phyloP scores from a whole-genome alignment of 2,329 filamentous ascomycete genomes.

The Stenocarpella maydis region DNA sequence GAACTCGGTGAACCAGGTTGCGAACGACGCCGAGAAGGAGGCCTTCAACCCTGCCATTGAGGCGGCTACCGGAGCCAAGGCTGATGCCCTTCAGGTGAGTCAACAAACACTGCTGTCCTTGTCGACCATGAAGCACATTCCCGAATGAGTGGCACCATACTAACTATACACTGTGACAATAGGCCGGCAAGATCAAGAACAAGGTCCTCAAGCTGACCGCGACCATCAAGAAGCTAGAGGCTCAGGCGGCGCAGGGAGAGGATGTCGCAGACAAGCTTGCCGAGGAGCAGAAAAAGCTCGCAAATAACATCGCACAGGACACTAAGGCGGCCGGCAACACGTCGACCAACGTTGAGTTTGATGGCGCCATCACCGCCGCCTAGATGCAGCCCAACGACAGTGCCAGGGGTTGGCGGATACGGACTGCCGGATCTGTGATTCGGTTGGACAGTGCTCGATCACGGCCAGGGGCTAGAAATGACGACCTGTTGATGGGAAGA shows the following conservation, averaged over 20 bases:
- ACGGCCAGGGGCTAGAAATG: constrained; percentile 22
- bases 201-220: constrained; percentile 58
- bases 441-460: constrained; percentile 5
- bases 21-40: constrained; percentile 54
- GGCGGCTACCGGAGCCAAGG: constrained; percentile 47
- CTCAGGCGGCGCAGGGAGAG: constrained; percentile 54
- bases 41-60: constrained; percentile 57
- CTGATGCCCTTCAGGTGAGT: constrained; percentile 50
- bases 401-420: not conserved
- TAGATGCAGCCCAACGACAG: not conserved
- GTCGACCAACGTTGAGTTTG: constrained; percentile 47
- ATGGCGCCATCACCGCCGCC: constrained; percentile 35
- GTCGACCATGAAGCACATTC: not conserved
- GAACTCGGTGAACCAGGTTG: constrained; percentile 52
- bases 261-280: constrained; percentile 48
- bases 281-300: constrained; percentile 53
- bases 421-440: constrained; percentile 4
- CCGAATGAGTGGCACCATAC: not conserved
- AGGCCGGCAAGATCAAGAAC: constrained; percentile 58
- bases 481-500: constrained; percentile 8
- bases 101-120: constrained; percentile 26
- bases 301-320: constrained; percentile 55
- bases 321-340: constrained; percentile 46
- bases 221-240: constrained; percentile 52
- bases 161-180: constrained; percentile 1